A percentile compares a stretch with the other conserved stretches of the same genome.
phyloP scores from a whole-genome alignment of 371 early-diverging fungal species.

The Capniomyces stellatus region DNA sequence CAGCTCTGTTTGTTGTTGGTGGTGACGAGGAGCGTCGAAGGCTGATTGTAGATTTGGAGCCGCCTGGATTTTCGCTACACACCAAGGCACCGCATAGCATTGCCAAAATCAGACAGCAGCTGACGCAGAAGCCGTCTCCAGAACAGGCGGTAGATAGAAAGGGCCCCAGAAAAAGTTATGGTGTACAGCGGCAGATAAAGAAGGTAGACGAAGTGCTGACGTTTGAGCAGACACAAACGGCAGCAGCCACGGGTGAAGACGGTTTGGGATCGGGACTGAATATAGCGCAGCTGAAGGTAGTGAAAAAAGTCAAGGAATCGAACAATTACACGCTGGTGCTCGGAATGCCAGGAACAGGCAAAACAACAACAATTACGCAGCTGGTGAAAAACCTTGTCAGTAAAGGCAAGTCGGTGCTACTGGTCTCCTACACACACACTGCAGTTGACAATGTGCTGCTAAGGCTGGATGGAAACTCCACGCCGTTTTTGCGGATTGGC shows the following conservation, averaged over 20 bases:
- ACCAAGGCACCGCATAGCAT: neutral
- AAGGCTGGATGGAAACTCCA: slow-evolving; percentile 41
- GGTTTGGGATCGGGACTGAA: slow-evolving; percentile 10
- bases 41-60: slow-evolving; percentile 64
- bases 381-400: slow-evolving; percentile 54
- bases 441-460: slow-evolving; percentile 88
- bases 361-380: slow-evolving; percentile 80
- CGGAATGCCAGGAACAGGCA: slow-evolving; percentile 99
- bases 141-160: too few species aligned
- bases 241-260: neutral
- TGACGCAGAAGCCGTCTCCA: neutral
- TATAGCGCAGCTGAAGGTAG: slow-evolving; percentile 8
- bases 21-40: slow-evolving; percentile 31
- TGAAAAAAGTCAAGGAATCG: slow-evolving; percentile 31
- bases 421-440: slow-evolving; percentile 91
- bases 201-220: neutral
- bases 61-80: slow-evolving; percentile 29
- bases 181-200: too few species aligned
- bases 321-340: slow-evolving; percentile 82
- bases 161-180: too few species aligned
- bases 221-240: neutral
- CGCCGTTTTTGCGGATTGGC: slow-evolving; percentile 57
- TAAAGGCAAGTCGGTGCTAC: slow-evolving; percentile 57
- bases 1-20: slow-evolving; percentile 39
- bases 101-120: neutral